Conservation (phyloP, 805 yeast genomes). For the Kodamaea neixiangensis region DNA sequence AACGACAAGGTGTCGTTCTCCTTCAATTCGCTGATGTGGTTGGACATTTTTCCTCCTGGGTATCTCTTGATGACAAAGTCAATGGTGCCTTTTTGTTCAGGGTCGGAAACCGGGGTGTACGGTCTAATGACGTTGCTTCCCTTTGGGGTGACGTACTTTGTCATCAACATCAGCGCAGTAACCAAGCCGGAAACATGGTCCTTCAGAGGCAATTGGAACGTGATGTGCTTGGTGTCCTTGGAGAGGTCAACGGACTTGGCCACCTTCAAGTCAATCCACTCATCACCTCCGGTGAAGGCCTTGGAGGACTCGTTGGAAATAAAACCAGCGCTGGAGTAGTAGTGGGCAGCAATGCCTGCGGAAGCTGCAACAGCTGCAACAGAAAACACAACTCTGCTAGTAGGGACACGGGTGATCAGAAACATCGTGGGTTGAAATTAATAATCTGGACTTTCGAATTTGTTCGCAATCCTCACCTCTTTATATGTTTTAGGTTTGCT, state of each 20-base stretch:
- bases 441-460: background rate
- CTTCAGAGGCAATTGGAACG: constrained; percentile 65
- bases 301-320: constrained; percentile 41
- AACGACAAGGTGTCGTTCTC: constrained; percentile 80
- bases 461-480: constrained; percentile 3
- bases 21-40: constrained; percentile 69
- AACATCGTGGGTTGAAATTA: constrained; percentile 3
- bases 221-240: constrained; percentile 64
- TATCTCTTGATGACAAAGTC: constrained; percentile 84
- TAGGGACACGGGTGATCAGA: constrained; percentile 12
- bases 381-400: constrained; percentile 29
- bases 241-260: constrained; percentile 49
- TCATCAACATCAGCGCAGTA: constrained; percentile 76
- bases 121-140: constrained; percentile 88
- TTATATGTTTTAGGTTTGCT: constrained; percentile 2
- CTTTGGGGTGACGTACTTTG: constrained; percentile 80
- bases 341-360: constrained; percentile 35
- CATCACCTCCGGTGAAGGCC: constrained; percentile 61
- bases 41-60: constrained; percentile 80
- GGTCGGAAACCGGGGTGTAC: constrained; percentile 82
- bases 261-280: constrained; percentile 72
- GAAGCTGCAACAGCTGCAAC: constrained; percentile 34
- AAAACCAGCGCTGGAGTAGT: constrained; percentile 20
- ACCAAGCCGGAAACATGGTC: constrained; percentile 75
- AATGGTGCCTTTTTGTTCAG: constrained; percentile 68